A percentile compares a stretch with the other conserved stretches of the same genome.
Conservation (phyloP, 208 protist species). For the Leishmania aethiopica region DNA sequence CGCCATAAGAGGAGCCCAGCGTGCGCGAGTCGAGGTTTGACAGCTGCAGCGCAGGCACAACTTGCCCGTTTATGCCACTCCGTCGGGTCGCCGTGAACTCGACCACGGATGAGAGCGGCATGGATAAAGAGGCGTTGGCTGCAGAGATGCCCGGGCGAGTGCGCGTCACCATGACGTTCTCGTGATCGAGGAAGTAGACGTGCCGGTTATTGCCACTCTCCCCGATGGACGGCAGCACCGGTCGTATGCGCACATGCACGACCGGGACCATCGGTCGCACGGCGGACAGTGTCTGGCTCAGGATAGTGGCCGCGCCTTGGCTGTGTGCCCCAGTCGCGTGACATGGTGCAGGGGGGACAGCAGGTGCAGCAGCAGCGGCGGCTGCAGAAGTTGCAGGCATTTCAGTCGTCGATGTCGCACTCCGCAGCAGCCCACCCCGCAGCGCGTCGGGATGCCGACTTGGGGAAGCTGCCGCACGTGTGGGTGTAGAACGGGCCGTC, state of each 20-base stretch:
- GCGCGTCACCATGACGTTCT: constrained; percentile 72
- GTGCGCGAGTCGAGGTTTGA: background rate
- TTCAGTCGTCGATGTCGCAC: background rate
- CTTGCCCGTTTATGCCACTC: background rate
- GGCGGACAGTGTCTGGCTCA: constrained; percentile 24
- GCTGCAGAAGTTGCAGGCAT: background rate
- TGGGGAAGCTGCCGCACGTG: background rate
- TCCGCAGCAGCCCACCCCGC: background rate
- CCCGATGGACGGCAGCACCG: constrained; percentile 63
- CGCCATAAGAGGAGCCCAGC: background rate
- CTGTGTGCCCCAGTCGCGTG: constrained; percentile 2
- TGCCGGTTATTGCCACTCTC: constrained; percentile 58
- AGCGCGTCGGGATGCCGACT: constrained; percentile 2
- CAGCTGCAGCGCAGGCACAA: background rate
- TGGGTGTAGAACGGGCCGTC: constrained; percentile 2
- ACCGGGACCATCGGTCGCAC: constrained; percentile 48
- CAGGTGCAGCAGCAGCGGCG: background rate
- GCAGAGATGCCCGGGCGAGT: background rate
- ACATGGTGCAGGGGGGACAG: background rate
- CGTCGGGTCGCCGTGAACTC: background rate
- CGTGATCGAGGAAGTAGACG: constrained; percentile 81
- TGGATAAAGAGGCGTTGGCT: background rate
- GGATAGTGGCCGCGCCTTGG: constrained; percentile 17
- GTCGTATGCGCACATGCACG: constrained; percentile 82
- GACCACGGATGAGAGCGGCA: background rate